phyloP scores from a whole-genome alignment of 805 yeast species.

The Cyberlindnera misumaiensis region DNA sequence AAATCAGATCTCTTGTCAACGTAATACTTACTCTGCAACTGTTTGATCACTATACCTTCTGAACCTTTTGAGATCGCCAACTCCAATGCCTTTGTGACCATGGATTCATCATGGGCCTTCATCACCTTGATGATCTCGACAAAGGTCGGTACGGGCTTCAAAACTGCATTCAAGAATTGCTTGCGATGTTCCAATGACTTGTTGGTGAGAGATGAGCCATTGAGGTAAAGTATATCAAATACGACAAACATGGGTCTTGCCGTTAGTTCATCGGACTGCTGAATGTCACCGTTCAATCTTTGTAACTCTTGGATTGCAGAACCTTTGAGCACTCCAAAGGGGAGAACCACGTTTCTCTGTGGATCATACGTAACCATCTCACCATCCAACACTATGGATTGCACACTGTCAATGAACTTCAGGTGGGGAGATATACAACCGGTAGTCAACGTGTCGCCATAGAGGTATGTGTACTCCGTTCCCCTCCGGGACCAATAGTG shows the following conservation, averaged over 20 bases:
- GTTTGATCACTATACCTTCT: constrained; percentile 81
- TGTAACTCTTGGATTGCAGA: constrained; percentile 53
- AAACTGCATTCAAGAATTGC: constrained; percentile 36
- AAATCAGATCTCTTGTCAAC: constrained; percentile 52
- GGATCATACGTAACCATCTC: constrained; percentile 90
- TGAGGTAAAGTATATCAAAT: constrained; percentile 68
- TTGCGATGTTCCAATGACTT: constrained; percentile 52
- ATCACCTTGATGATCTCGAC: constrained; percentile 42
- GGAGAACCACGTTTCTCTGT: constrained; percentile 45
- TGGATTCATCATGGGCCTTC: constrained; percentile 38
- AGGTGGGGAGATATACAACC: constrained; percentile 55
- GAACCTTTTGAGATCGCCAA: constrained; percentile 54
- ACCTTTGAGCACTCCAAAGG: constrained; percentile 75
- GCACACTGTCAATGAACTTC: constrained; percentile 28
- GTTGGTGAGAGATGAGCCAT: constrained; percentile 55
- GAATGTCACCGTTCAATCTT: constrained; percentile 29
- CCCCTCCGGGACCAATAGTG: constrained; percentile 51
- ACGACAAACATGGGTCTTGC: constrained; percentile 52
- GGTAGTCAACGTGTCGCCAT: constrained; percentile 44
- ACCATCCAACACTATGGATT: constrained; percentile 59
- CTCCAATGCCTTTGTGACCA: constrained; percentile 49
- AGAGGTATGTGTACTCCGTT: constrained; percentile 64
- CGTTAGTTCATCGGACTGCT: constrained; percentile 24
- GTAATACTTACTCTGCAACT: constrained; percentile 48
- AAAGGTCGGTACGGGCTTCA: constrained; percentile 32